Evolutionary conservation across 1,284 basidiomycete species (phyloP).

Genomic region (Neolentinus lepideus): DNA sequence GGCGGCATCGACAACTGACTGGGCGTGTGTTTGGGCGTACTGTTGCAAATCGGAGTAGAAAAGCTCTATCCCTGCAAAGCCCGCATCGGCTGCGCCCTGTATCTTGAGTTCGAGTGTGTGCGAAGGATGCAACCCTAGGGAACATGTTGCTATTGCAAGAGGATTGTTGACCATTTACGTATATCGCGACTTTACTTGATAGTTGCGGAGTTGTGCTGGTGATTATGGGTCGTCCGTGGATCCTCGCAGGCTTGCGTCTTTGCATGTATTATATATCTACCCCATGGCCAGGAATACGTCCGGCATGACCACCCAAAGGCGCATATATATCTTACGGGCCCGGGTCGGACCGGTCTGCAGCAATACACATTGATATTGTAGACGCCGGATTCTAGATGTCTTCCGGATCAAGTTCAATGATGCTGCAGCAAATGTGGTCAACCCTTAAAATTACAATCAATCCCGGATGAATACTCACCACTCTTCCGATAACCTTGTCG

Average conservation of each 20-base stretch:
- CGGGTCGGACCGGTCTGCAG: too few species aligned
- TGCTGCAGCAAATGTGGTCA: not conserved
- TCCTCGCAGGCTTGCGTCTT: too few species aligned
- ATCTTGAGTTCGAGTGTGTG: not conserved
- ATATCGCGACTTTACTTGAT: not conserved
- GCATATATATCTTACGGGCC: too few species aligned
- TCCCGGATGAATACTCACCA: conserved; percentile 37
- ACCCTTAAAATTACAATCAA: not conserved
- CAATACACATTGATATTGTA: too few species aligned
- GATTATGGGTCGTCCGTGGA: too few species aligned
- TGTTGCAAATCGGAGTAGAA: not conserved
- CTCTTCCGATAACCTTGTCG: conserved; percentile 69
- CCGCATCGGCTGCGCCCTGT: not conserved
- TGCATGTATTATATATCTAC: too few species aligned
- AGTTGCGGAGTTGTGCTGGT: not conserved
- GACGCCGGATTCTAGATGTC: too few species aligned
- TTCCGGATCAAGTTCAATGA: not conserved
- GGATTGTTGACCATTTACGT: not conserved
- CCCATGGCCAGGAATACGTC: too few species aligned
- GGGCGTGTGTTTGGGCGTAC: not conserved
- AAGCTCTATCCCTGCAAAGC: not conserved
- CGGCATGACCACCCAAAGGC: too few species aligned
- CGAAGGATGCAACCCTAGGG: not conserved
- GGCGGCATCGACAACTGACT: not conserved
- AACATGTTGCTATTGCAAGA: not conserved